phyloP scores from a whole-genome alignment of 2,329 filamentous ascomycete species.

The Thielaviopsis euricoi region DNA sequence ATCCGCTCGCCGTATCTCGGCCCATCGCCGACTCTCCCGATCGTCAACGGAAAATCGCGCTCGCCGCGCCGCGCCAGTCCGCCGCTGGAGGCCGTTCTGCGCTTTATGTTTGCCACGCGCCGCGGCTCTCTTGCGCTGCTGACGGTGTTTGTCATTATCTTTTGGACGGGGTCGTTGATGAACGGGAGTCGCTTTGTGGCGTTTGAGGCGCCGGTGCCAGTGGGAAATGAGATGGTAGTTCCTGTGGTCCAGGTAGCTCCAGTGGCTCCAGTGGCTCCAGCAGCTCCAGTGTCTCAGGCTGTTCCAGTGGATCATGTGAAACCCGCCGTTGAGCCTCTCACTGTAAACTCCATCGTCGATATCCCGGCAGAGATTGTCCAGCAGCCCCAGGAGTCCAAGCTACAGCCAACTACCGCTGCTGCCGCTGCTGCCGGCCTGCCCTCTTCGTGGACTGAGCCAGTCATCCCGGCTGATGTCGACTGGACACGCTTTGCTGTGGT shows the following conservation, averaged over 20 bases:
- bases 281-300: too few species aligned
- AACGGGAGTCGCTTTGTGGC: not conserved
- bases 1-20: not conserved
- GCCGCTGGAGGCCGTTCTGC: not conserved
- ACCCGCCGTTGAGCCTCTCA: too few species aligned
- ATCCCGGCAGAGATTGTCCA: too few species aligned
- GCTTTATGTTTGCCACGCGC: not conserved
- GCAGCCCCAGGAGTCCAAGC: too few species aligned
- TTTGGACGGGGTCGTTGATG: not conserved
- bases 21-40: not conserved
- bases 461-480: conserved; percentile 17
- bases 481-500: conserved; percentile 31
- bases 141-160: not conserved
- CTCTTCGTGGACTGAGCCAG: not conserved
- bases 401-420: too few species aligned
- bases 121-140: not conserved
- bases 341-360: too few species aligned
- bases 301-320: too few species aligned
- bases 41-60: not conserved
- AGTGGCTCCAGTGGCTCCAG: too few species aligned
- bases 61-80: not conserved
- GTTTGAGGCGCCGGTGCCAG: not conserved
- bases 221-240: not conserved
- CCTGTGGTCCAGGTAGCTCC: too few species aligned
- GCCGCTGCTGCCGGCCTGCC: too few species aligned